Evolutionary conservation across 768 basidiomycete species (phyloP).

Genomic region (Sutorius australiensis): DNA sequence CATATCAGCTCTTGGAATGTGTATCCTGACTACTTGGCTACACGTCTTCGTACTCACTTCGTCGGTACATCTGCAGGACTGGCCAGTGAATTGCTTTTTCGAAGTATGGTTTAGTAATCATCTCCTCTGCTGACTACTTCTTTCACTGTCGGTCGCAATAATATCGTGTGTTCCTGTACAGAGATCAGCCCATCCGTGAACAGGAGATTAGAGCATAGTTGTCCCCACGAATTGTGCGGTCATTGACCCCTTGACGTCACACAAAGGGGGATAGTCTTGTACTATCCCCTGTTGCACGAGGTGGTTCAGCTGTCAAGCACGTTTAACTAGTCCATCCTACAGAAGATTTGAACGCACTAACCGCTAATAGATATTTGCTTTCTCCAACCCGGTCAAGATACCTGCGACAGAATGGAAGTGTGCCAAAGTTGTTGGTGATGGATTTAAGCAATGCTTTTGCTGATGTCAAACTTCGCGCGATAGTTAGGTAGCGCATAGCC

Average conservation of each 20-base stretch:
- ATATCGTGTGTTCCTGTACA: constrained; percentile 76
- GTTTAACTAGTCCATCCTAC: background rate
- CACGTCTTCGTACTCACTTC: constrained; percentile 5
- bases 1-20: constrained; percentile 4
- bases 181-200: constrained; percentile 4
- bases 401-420: constrained; percentile 90
- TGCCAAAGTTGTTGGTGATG: constrained; percentile 92
- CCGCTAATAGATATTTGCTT: constrained; percentile 88
- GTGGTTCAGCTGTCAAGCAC: constrained; percentile 66
- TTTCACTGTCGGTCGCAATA: constrained; percentile 80
- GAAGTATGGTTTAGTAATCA: constrained; percentile 53
- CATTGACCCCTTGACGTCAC: constrained; percentile 82
- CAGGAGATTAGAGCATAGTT: background rate
- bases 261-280: constrained; percentile 88
- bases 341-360: constrained; percentile 34
- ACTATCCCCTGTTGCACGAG: constrained; percentile 87
- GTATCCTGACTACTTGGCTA: background rate
- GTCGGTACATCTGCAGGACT: background rate
- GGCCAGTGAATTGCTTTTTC: background rate
- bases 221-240: constrained; percentile 84
- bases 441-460: constrained; percentile 83
- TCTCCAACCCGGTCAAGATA: constrained; percentile 93
- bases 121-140: constrained; percentile 83
- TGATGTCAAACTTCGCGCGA: constrained; percentile 62
- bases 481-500: background rate